A percentile compares a stretch with the other conserved stretches of the same genome.
Evolutionary conservation across 129 eudicot genomes (phyloP).

Genomic region (Centella asiatica): DNA sequence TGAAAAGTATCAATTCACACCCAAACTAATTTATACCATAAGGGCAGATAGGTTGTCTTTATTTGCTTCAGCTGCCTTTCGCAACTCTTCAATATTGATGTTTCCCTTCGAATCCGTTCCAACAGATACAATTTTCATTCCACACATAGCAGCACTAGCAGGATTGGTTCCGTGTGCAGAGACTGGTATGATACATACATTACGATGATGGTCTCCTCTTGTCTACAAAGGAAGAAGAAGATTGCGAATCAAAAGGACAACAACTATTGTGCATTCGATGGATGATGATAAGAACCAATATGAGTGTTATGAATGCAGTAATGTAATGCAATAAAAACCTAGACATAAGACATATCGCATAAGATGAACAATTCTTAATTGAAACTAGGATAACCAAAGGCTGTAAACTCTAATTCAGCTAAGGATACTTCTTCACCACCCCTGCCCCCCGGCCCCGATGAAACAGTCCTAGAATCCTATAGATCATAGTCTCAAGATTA

Average conservation of each 20-base stretch:
- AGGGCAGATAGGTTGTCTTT: slow-evolving; percentile 76
- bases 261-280: slow-evolving; percentile 4
- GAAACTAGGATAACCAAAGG: not conserved
- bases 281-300: not conserved
- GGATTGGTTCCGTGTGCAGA: slow-evolving; percentile 98
- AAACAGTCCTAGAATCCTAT: too few species aligned
- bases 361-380: not conserved
- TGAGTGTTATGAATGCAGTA: not conserved
- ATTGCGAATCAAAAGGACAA: not conserved
- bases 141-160: slow-evolving; percentile 99
- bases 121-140: slow-evolving; percentile 82
- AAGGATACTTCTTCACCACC: too few species aligned
- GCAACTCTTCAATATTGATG: slow-evolving; percentile 74
- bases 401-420: not conserved
- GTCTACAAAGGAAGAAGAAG: slow-evolving; percentile 39
- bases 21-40: slow-evolving; percentile 45
- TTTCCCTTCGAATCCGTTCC: slow-evolving; percentile 98
- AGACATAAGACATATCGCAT: not conserved
- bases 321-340: not conserved
- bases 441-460: too few species aligned
- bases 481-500: too few species aligned
- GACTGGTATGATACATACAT: slow-evolving; percentile 89
- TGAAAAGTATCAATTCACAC: not conserved
- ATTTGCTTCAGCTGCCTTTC: slow-evolving; percentile 89
- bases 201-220: slow-evolving; percentile 87